Percentiles rank a stretch among this genome's conserved stretches.
phyloP scores from a whole-genome alignment of 768 basidiomycete species.

The Mycena galopus region DNA sequence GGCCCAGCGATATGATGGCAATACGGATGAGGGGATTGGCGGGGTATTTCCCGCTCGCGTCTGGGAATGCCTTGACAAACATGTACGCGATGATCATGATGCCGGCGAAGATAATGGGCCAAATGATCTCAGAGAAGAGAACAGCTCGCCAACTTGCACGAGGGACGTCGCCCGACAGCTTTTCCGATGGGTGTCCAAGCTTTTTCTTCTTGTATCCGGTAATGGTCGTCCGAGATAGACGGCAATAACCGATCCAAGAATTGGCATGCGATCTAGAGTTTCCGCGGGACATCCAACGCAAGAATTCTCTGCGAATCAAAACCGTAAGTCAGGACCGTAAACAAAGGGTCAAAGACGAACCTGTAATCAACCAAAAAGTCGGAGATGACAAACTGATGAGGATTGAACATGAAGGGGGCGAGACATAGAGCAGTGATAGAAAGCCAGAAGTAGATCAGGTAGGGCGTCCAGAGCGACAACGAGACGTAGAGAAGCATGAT shows the following conservation, averaged over 20 bases:
- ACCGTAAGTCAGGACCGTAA: slow-evolving; percentile 4
- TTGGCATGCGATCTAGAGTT: slow-evolving; percentile 98
- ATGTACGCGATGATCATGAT: slow-evolving; percentile 92
- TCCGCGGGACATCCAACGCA: slow-evolving; percentile 99
- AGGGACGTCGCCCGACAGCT: slow-evolving; percentile 94
- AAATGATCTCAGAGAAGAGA: slow-evolving; percentile 87
- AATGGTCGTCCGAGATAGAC: slow-evolving; percentile 96
- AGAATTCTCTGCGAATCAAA: slow-evolving; percentile 80
- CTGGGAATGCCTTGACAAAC: slow-evolving; percentile 92
- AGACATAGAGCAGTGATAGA: slow-evolving; percentile 93
- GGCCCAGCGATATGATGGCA: slow-evolving; percentile 92
- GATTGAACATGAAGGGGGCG: slow-evolving; percentile 98
- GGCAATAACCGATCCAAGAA: slow-evolving; percentile 99
- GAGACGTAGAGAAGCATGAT: slow-evolving; percentile 96
- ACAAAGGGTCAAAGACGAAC: slow-evolving; percentile 53
- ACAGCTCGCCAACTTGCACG: slow-evolving; percentile 94
- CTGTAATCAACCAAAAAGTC: slow-evolving; percentile 98
- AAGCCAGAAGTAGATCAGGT: slow-evolving; percentile 97
- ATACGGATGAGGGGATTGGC: slow-evolving; percentile 93
- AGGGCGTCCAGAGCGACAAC: slow-evolving; percentile 90
- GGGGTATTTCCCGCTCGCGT: slow-evolving; percentile 67
- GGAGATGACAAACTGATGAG: slow-evolving; percentile 98
- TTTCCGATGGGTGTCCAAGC: slow-evolving; percentile 97
- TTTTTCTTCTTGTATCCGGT: slow-evolving; percentile 99
- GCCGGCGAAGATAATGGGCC: slow-evolving; percentile 87